Conservation (phyloP, 768 basidiomycete genomes). For the Mycena vitilis region DNA sequence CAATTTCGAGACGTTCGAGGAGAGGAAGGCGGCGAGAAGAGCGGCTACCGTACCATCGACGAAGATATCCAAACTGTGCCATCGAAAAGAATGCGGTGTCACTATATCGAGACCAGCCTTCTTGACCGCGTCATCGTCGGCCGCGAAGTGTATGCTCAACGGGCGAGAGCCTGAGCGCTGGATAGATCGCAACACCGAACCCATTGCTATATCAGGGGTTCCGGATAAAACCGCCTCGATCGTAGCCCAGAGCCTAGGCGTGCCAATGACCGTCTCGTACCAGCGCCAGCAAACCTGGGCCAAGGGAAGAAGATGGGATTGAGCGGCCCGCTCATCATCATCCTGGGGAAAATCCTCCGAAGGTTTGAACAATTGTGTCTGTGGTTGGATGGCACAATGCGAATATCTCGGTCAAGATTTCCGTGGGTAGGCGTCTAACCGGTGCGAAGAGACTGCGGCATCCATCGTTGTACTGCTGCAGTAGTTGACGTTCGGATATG, state of each 20-base stretch:
- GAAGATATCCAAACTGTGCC: no score
- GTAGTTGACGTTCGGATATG: background rate
- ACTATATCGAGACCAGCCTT: no score
- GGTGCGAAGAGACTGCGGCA: constrained; percentile 1
- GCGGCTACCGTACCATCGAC: no score
- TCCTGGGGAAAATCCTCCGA: background rate
- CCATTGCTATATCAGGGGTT: no score
- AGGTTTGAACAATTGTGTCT: no score
- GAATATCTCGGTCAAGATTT: constrained; percentile 4
- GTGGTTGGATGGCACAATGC: background rate
- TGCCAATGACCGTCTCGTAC: background rate
- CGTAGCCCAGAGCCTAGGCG: constrained; percentile 5
- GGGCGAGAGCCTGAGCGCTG: no score
- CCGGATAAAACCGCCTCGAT: background rate
- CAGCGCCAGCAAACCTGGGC: background rate
- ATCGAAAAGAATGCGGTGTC: no score
- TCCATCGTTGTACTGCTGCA: background rate
- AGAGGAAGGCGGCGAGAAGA: background rate
- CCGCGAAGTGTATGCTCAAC: no score
- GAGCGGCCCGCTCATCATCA: background rate
- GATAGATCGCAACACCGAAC: no score
- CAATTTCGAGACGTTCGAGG: background rate
- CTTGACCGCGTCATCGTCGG: no score
- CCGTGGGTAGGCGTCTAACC: background rate
- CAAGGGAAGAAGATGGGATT: background rate